phyloP scores from a whole-genome alignment of 768 basidiomycete species.

The Pseudohyphozyma bogoriensis region DNA sequence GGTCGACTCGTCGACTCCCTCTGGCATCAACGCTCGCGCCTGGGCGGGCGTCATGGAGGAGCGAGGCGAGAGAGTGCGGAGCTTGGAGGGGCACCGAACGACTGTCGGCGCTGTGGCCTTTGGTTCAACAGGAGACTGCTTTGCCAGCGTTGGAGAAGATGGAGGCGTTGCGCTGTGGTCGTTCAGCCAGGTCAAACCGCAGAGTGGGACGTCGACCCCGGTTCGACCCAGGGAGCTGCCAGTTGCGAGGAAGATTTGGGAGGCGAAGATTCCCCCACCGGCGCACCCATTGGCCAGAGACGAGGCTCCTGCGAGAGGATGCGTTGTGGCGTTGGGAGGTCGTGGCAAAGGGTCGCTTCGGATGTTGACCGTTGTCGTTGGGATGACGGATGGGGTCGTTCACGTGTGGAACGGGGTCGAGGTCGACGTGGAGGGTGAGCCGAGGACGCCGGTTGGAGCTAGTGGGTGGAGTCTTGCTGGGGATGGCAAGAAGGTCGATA shows the following conservation, averaged over 20 bases:
- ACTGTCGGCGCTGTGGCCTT: not conserved
- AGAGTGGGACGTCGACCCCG: too few relatives aligned
- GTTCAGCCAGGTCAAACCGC: too few relatives aligned
- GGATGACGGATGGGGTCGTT: constrained; percentile 16
- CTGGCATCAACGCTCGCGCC: not conserved
- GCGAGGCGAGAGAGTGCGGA: not conserved
- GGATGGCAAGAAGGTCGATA: not conserved
- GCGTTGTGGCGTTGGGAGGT: constrained; percentile 19
- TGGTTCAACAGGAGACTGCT: not conserved
- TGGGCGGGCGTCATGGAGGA: not conserved
- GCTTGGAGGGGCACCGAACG: not conserved
- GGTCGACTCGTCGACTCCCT: not conserved
- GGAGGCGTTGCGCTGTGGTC: not conserved
- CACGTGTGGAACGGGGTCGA: constrained; percentile 5
- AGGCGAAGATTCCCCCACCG: not conserved
- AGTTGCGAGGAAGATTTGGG: not conserved
- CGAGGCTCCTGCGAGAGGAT: not conserved
- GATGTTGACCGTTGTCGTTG: constrained; percentile 5
- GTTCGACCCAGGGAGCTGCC: too few relatives aligned
- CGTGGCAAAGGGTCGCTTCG: constrained; percentile 4
- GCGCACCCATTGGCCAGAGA: not conserved
- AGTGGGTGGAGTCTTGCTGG: too few relatives aligned
- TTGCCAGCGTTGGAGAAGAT: not conserved
- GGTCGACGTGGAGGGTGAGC: not conserved
- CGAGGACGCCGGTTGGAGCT: not conserved